Percentiles rank a stretch among this genome's conserved stretches.
These are phyloP conservation scores for Mesembryanthemum crystallinum DNA, from an alignment of 148 eudicot species.

Conservation along the genomic window DNA sequence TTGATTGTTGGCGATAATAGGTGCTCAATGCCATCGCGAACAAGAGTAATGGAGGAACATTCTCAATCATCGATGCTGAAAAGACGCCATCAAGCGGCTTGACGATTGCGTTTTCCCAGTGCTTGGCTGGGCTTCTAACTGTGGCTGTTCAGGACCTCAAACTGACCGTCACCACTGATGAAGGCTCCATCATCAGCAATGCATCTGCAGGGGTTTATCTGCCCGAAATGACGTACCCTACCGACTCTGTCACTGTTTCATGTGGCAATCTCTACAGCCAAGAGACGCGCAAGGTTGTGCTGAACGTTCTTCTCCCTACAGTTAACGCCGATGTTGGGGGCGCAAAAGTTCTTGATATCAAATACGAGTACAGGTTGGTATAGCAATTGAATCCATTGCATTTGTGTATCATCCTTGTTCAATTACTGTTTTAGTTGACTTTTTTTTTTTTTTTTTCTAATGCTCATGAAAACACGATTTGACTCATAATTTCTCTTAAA, in stretches of 20 bases:
- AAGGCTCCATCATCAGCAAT: background rate
- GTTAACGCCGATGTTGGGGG: background rate
- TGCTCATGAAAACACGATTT: too few species aligned
- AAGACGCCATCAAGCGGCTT: background rate
- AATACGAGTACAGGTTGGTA: slow-evolving; percentile 14
- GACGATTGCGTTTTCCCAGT: slow-evolving; percentile 20
- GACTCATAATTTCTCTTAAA: too few species aligned
- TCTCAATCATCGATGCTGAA: slow-evolving; percentile 6
- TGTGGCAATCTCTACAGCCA: slow-evolving; percentile 29
- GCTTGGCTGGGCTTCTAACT: slow-evolving; percentile 24
- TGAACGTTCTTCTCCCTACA: slow-evolving; percentile 20
- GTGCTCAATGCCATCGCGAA: slow-evolving; percentile 17
- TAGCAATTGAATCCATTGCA: background rate
- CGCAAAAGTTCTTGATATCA: slow-evolving; percentile 9
- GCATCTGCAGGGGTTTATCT: slow-evolving; percentile 15
- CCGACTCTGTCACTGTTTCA: slow-evolving; percentile 9
- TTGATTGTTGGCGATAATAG: background rate
- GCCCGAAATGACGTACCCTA: background rate
- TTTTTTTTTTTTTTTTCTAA: too few species aligned
- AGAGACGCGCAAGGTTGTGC: slow-evolving; percentile 24
- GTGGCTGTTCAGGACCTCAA: slow-evolving; percentile 18
- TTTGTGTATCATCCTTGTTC: too few species aligned
- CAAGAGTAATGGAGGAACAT: slow-evolving; percentile 22
- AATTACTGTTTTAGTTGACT: too few species aligned
- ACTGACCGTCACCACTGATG: background rate